Percentiles rank a stretch among this genome's conserved stretches.
phyloP scores from a whole-genome alignment of 2,329 filamentous ascomycete genomes.

The Coniochaeta sp. region DNA sequence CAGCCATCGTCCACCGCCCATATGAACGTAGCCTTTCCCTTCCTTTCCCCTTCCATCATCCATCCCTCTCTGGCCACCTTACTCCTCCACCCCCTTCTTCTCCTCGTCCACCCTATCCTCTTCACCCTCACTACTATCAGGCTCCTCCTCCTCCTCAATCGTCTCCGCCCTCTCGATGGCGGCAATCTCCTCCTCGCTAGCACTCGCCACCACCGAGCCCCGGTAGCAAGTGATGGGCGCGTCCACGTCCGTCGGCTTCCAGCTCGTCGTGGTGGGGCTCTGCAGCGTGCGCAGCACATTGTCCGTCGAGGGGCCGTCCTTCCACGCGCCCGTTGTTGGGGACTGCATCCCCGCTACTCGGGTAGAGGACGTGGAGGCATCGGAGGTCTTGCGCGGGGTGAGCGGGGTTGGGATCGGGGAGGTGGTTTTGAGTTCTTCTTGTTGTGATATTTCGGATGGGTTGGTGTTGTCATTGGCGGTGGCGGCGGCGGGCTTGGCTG shows the following conservation, averaged over 20 bases:
- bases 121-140: conserved; percentile 25
- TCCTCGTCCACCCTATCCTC: conserved; percentile 11
- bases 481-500: background rate
- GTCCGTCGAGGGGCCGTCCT: conserved; percentile 16
- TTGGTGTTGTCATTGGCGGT: background rate
- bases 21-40: background rate
- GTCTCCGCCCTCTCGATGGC: conserved; percentile 30
- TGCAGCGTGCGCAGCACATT: conserved; percentile 28
- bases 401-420: conserved; percentile 3
- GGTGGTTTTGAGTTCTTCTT: conserved; percentile 7
- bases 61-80: conserved; percentile 15
- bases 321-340: conserved; percentile 37
- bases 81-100: conserved; percentile 18
- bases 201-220: conserved; percentile 24
- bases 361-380: background rate
- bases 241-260: conserved; percentile 29
- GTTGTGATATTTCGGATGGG: conserved; percentile 11
- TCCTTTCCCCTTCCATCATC: conserved; percentile 15
- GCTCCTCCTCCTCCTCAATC: conserved; percentile 31
- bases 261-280: conserved; percentile 28
- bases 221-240: conserved; percentile 22
- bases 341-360: conserved; percentile 32
- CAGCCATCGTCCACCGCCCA: background rate
- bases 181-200: conserved; percentile 30
- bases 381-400: background rate